Percentiles rank a stretch among this genome's conserved stretches.
Evolutionary conservation across 768 basidiomycete genomes (phyloP).

Genomic region (Guyanaporus albipodus): DNA sequence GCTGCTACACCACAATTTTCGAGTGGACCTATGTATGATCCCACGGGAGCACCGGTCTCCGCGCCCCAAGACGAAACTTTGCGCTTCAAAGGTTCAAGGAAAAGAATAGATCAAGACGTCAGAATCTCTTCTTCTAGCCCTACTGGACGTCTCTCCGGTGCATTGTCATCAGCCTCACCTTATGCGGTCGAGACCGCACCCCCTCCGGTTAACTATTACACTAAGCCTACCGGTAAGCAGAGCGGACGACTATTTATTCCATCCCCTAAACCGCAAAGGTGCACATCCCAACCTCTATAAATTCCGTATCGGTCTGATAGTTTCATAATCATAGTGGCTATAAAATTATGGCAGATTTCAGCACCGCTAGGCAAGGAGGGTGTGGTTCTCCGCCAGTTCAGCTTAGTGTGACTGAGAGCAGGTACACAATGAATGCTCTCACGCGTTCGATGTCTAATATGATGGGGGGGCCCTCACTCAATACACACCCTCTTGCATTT

Average conservation of each 20-base stretch:
- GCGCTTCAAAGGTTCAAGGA: neutral
- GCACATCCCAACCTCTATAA: neutral
- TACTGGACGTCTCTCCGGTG: neutral
- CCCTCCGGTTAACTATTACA: constrained; percentile 4
- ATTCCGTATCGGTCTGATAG: constrained; percentile 1
- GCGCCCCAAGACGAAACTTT: neutral
- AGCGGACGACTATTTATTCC: neutral
- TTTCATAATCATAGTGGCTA: neutral
- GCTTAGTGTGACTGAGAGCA: neutral
- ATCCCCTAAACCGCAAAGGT: constrained; percentile 8
- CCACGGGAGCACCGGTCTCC: neutral
- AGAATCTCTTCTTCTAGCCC: neutral
- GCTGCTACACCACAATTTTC: neutral
- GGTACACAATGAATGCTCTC: constrained; percentile 1
- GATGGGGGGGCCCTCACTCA: neutral
- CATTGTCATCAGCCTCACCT: neutral
- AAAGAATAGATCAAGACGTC: neutral
- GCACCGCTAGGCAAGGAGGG: neutral
- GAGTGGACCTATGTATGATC: neutral
- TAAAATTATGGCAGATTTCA: neutral
- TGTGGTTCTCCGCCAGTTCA: neutral
- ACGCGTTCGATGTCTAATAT: constrained; percentile 10
- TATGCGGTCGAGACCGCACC: neutral
- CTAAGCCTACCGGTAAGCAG: constrained; percentile 6
- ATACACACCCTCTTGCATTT: neutral